Percentiles rank a stretch among this genome's conserved stretches.
Evolutionary conservation across 768 basidiomycete species (phyloP).

Genomic region (Hypholoma fasciculare): DNA sequence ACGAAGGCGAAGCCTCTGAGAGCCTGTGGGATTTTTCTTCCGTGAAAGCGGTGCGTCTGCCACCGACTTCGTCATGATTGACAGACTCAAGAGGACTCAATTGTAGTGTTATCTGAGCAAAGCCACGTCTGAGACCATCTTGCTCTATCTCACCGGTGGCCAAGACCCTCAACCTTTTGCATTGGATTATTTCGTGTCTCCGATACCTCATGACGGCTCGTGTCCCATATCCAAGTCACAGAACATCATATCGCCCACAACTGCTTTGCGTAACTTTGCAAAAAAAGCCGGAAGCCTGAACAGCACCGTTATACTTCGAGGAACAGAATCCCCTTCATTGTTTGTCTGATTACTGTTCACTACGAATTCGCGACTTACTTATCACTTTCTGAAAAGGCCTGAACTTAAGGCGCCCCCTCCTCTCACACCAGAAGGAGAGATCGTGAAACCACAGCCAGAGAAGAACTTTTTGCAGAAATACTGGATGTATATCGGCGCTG

Average conservation of each 20-base stretch:
- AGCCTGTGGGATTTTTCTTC: slow-evolving; percentile 58
- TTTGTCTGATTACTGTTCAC: slow-evolving; percentile 48
- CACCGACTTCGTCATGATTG: slow-evolving; percentile 4
- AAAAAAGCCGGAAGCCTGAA: slow-evolving; percentile 36
- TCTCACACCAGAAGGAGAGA: slow-evolving; percentile 64
- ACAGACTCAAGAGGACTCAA: slow-evolving; percentile 3
- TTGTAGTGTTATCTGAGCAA: slow-evolving; percentile 67
- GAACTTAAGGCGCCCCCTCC: slow-evolving; percentile 68
- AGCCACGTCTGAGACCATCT: slow-evolving; percentile 53
- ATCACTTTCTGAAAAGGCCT: slow-evolving; percentile 43
- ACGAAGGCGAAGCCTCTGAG: slow-evolving; percentile 38
- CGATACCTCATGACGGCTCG: slow-evolving; percentile 66
- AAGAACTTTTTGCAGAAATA: slow-evolving; percentile 87
- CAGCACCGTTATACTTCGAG: slow-evolving; percentile 49
- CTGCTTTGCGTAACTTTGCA: slow-evolving; percentile 24
- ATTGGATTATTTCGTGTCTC: slow-evolving; percentile 70
- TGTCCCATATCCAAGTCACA: slow-evolving; percentile 46
- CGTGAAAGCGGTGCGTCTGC: slow-evolving; percentile 52
- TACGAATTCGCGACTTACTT: not conserved
- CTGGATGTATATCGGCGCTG: slow-evolving; percentile 78
- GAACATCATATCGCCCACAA: slow-evolving; percentile 14
- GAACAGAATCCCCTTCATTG: slow-evolving; percentile 39
- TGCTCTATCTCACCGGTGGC: slow-evolving; percentile 49
- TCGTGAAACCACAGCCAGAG: slow-evolving; percentile 59
- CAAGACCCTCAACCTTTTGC: slow-evolving; percentile 53